These are phyloP conservation scores for Sporothrix globosa DNA, from an alignment of 2,329 filamentous ascomycete species.

Conservation along the genomic window DNA sequence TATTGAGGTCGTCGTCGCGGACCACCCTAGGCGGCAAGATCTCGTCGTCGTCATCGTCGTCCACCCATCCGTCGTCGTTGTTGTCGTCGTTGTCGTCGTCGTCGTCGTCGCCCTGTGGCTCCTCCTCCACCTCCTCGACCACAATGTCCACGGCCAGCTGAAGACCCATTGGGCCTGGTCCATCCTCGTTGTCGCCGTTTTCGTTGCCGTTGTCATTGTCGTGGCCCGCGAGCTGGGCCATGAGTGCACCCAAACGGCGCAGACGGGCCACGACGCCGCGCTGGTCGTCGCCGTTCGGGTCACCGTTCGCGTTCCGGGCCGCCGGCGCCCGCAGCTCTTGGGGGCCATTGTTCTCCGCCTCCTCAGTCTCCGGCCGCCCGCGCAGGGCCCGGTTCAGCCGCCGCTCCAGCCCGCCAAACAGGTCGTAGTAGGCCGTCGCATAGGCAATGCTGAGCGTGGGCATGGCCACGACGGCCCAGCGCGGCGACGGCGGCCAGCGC, in stretches of 20 bases:
- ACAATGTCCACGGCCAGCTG: constrained; percentile 30
- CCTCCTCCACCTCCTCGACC: constrained; percentile 26
- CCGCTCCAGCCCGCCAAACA: constrained; percentile 53
- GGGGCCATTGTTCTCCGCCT: constrained; percentile 19
- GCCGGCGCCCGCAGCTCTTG: background rate
- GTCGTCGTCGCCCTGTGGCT: background rate
- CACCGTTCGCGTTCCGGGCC: background rate
- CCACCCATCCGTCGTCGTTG: background rate
- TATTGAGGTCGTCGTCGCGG: background rate
- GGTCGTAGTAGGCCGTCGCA: constrained; percentile 51
- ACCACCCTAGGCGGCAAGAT: constrained; percentile 8
- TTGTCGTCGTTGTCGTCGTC: background rate
- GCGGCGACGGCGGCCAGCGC: constrained; percentile 58
- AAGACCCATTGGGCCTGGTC: background rate
- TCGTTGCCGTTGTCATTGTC: background rate
- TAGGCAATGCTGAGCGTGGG: constrained; percentile 51
- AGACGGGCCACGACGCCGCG: background rate
- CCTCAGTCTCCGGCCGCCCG: constrained; percentile 41
- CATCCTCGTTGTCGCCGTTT: constrained; percentile 6
- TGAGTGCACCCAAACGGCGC: background rate
- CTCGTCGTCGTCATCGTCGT: background rate
- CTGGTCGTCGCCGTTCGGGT: background rate
- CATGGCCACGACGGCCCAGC: constrained; percentile 55
- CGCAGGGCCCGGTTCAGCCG: constrained; percentile 53
- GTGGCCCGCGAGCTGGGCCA: background rate